phyloP scores from a whole-genome alignment of 148 eudicot genomes.

The Chenopodium album region DNA sequence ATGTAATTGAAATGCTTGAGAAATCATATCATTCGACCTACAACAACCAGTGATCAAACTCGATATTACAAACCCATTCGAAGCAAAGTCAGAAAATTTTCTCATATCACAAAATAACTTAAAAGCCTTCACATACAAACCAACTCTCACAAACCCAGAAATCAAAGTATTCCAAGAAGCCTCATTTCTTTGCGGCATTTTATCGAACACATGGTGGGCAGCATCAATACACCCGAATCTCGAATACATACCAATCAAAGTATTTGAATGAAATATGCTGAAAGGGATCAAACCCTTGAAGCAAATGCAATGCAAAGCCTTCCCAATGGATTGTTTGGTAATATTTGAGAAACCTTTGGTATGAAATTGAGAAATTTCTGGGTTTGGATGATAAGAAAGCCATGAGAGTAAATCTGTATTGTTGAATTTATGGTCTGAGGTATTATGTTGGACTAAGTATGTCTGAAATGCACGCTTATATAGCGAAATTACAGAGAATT shows the following conservation, averaged over 20 bases:
- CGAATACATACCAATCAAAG: constrained; percentile 64
- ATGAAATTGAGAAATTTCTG: constrained; percentile 51
- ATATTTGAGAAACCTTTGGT: constrained; percentile 65
- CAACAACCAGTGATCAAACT: constrained; percentile 63
- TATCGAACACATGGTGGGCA: constrained; percentile 59
- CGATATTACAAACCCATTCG: constrained; percentile 52
- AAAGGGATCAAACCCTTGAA: constrained; percentile 43
- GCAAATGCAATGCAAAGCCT: constrained; percentile 53
- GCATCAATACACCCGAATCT: constrained; percentile 41
- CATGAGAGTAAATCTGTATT: background rate
- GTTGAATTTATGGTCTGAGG: background rate
- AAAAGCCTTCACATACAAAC: constrained; percentile 41
- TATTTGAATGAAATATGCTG: constrained; percentile 47
- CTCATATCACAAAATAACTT: constrained; percentile 52
- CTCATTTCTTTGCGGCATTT: constrained; percentile 63
- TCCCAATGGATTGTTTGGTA: constrained; percentile 43
- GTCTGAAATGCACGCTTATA: background rate
- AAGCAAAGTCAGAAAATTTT: constrained; percentile 27
- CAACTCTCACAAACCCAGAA: constrained; percentile 54
- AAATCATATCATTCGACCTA: constrained; percentile 50
- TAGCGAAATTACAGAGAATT: background rate
- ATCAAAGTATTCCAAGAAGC: constrained; percentile 78
- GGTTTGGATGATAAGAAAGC: constrained; percentile 43
- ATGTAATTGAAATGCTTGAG: constrained; percentile 59
- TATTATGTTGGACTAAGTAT: background rate